Evolutionary conservation across 139 green algal species (phyloP).

Genomic region (Chlorella sp.): DNA sequence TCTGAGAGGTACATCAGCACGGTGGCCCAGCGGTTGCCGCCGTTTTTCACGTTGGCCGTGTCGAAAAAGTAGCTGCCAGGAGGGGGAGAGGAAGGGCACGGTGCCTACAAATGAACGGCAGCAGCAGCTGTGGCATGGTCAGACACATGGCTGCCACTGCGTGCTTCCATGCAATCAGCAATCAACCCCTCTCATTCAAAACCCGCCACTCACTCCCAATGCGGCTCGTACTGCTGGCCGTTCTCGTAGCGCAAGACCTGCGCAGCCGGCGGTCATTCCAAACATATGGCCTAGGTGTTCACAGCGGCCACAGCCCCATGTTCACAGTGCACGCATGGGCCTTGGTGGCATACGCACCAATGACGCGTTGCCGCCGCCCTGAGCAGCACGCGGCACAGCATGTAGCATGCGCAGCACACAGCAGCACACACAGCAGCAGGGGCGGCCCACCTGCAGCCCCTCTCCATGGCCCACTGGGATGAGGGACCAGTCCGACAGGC

Average conservation of each 20-base stretch:
- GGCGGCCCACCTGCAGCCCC: constrained; percentile 48
- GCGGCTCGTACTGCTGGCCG: constrained; percentile 81
- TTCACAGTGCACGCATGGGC: too few species aligned
- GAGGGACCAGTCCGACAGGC: constrained; percentile 48
- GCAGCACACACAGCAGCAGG: not conserved
- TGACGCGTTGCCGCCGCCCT: not conserved
- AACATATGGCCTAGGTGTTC: not conserved
- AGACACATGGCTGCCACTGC: not conserved
- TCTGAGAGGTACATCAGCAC: constrained; percentile 82
- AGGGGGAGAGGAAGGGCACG: too few species aligned
- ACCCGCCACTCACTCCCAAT: not conserved
- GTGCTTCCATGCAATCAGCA: not conserved
- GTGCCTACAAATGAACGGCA: too few species aligned
- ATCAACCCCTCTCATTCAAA: not conserved
- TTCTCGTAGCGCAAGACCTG: constrained; percentile 80
- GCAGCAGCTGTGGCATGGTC: too few species aligned
- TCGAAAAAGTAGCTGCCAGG: too few species aligned
- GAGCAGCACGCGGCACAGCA: not conserved
- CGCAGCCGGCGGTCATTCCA: too few species aligned
- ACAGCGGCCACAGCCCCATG: not conserved
- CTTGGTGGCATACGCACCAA: too few species aligned
- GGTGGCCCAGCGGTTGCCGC: constrained; percentile 79
- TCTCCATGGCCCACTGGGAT: constrained; percentile 54
- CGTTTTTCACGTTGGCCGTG: constrained; percentile 42
- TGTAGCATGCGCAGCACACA: not conserved